Evolutionary conservation across 2,329 filamentous ascomycete genomes (phyloP), one percentile per base, ranked within the genome.

Genomic region (Piedraia hortae): DNA sequence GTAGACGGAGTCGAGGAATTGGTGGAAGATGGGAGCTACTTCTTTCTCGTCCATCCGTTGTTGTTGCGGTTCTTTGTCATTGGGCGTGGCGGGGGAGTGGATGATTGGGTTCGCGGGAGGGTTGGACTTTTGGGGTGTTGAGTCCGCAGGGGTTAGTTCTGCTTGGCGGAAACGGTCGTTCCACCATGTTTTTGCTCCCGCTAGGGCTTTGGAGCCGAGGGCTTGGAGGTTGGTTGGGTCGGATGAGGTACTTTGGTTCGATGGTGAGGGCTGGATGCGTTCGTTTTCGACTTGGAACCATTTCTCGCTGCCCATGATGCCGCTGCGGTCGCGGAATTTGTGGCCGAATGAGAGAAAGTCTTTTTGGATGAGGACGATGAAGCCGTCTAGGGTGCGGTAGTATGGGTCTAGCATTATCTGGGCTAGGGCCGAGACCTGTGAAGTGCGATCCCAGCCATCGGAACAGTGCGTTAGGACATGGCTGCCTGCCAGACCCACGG

Each of bases 311-410:
- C 67, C 77, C 24, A 93, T 49, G 34, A 73, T 72, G 3, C 85
- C 85, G 8, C 74, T 74, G n/a, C 85, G 67, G 36, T 90, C 65
- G 24, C 78, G 66, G 47, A 97, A 97, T 69, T 90, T 91, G 46
- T 97, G 82, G 2, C 85, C 85, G 47, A 91, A 97, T 0, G 82
- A 85, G 7, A 97, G 50, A 75, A 85, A 97, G 40, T 97, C 85
- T 43, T 97, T 97, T 45, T 97, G 85, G 2, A 97, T 60, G 4
- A 97, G 52, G 2, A 89, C 67, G 34, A 93, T 80, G 44, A 93
- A 97, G 1, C 85, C 85, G 34, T 91, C 72, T 21, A 97, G 53
- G 0, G 85, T 93, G 22, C 85, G 65, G 43, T 78, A 97, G 45
- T 89, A 91, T 1, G 85, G 85, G 39, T 97, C 85, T 5, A 97